Base-by-base conservation (phyloP, 805 yeast species). In the Candida quercuum region DNA sequence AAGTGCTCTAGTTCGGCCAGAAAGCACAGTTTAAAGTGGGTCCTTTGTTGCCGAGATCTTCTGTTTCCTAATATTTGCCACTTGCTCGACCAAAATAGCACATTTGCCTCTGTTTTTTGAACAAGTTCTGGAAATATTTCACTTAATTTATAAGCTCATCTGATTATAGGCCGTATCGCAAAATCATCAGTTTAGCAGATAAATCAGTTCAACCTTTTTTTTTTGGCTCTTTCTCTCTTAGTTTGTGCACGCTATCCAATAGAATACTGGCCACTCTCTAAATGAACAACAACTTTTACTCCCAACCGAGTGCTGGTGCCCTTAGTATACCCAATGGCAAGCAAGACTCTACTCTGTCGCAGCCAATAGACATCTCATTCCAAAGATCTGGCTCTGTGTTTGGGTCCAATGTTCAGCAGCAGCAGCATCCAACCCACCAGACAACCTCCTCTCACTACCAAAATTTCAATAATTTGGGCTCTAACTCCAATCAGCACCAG, bases 291-390 rank as follows among this genome's bases (percentile, higher is more conserved):
- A 36, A 42, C 26, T 47, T 37, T 36, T 48, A 29, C 31, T 36
- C 28, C 29, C 60, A 56, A 37, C 46, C 62, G 5, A 40, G 59
- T 9, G 59, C 64, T 16, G 58, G 59, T 9, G 59, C 64, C 15
- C 58, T 59, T 49, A 45, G 62, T 35, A 56, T 60, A 39, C 60
- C 61, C 36, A 56, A 49, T 38, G 33, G 48, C 5, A 48, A 41
- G 23, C 24, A 17, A 14, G 37, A 37, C 11, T 19, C 33, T 21
- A 38, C 38, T 7, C 56, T 14, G 5, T 40, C 52, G 4, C 67
- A 64, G 39, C 70, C 70, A 18, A 65, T 65, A 23, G 64, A 64
- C 39, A 65, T 65, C 14, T 50, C 61, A 18, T 61, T 61, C 30
- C 57, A 60, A 36, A 49, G 66, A 33, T 48, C 54, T 15, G 60